phyloP scores from a whole-genome alignment of 192 early-diverging fungal genomes.

The Backusella sp. region DNA sequence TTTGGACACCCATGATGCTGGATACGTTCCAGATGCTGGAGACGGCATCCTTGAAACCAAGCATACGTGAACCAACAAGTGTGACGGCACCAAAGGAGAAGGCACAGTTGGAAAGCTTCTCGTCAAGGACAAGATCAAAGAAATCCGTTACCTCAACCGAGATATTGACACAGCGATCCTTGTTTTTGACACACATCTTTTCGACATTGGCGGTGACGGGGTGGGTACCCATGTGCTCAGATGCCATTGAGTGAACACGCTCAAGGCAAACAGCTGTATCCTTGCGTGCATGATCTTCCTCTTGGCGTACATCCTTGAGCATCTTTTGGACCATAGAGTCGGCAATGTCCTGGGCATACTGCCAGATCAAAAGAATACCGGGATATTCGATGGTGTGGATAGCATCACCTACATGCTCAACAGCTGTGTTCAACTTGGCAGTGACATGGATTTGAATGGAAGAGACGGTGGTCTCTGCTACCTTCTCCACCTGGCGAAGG shows the following conservation, averaged over 20 bases:
- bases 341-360: slow-evolving; percentile 81
- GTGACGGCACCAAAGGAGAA: slow-evolving; percentile 31
- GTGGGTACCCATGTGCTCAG: slow-evolving; percentile 36
- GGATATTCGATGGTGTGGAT: slow-evolving; percentile 74
- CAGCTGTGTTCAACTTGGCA: slow-evolving; percentile 44
- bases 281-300: slow-evolving; percentile 55
- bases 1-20: slow-evolving; percentile 60
- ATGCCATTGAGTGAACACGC: slow-evolving; percentile 38
- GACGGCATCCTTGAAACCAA: slow-evolving; percentile 33
- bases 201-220: slow-evolving; percentile 22
- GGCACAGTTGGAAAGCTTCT: slow-evolving; percentile 25
- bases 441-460: slow-evolving; percentile 49
- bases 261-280: slow-evolving; percentile 39
- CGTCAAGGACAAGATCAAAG: slow-evolving; percentile 39
- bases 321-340: slow-evolving; percentile 65
- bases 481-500: slow-evolving; percentile 58
- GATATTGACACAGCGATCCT: slow-evolving; percentile 23
- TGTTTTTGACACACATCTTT: slow-evolving; percentile 19
- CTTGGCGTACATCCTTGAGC: slow-evolving; percentile 59
- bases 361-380: slow-evolving; percentile 81
- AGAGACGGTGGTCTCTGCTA: slow-evolving; percentile 59
- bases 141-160: slow-evolving; percentile 37
- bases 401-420: slow-evolving; percentile 66
- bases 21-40: slow-evolving; percentile 43
- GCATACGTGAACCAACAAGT: slow-evolving; percentile 36